These are phyloP conservation scores for Tolypocladium guangdongense DNA, from an alignment of 2,329 filamentous ascomycete species.

Conservation along the genomic window DNA sequence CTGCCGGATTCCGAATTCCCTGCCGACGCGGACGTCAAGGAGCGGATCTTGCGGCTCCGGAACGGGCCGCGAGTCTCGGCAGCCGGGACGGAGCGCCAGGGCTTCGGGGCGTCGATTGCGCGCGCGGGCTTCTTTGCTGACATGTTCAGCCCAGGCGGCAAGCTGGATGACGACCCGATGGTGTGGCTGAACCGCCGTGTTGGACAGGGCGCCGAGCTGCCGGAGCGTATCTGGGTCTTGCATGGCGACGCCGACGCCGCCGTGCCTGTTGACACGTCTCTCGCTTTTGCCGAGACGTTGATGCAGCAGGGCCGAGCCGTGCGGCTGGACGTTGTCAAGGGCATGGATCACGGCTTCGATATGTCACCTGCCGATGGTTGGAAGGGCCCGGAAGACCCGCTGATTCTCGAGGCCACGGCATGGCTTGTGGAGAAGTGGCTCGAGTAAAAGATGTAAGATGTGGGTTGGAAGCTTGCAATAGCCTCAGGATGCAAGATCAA, in stretches of 20 bases:
- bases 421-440: not conserved
- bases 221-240: not conserved
- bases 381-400: not conserved
- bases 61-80: not conserved
- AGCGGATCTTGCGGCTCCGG: no score
- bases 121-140: not conserved
- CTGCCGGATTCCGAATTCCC: not conserved
- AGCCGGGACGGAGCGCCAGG: not conserved
- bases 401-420: not conserved
- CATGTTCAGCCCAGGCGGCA: not conserved
- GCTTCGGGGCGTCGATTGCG: not conserved
- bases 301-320: not conserved
- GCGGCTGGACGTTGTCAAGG: not conserved
- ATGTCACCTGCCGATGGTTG: not conserved
- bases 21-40: not conserved
- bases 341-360: not conserved
- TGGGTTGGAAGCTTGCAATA: no score
- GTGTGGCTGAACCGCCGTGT: not conserved
- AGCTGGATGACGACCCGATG: not conserved
- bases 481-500: no score
- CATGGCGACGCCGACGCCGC: slow-evolving; percentile 1
- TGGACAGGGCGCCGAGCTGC: not conserved
- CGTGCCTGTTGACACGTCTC: not conserved
- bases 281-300: not conserved
- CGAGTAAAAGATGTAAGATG: no score